Evolutionary conservation across 1,284 basidiomycete species (phyloP), one percentile per base, ranked within the genome.

Genomic region (Cutaneotrichosporon sp.): DNA sequence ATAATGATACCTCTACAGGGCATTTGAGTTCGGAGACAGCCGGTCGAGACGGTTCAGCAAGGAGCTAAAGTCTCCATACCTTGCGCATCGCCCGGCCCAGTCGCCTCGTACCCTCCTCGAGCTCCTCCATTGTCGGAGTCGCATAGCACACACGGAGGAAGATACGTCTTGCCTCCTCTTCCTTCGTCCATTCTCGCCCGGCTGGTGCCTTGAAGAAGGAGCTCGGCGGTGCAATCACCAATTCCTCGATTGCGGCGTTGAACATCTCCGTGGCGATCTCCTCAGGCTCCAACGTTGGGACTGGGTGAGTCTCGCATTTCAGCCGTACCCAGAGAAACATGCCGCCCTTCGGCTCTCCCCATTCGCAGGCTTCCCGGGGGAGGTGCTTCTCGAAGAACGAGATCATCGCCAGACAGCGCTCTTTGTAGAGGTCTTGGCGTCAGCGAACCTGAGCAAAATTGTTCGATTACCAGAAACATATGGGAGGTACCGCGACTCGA

Each of bases 311-410:
- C 49, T 67, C 68, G 47, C 63, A 55, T 47, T 61, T 61, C 26
- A 72, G 51, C 35, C 67, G 58, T 31, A 71, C 49, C 61, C 62
- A 71, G 57, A 68, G 51, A 63, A 71, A 71, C 70, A 72, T 72
- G 34, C 71, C 70, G 5, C 65, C 68, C 5, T 49, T 44, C 3
- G 60, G 52, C 17, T 49, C 42, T 10, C 66, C 62, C 48, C 63
- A 55, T 47, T 67, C 63, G 47, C 55, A 48, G 1, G 60, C n/a
- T n/a, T 49, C 48, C 7, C 44, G 5, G 2, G 66, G 65, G 17
- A 66, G 59, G 43, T 70, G 51, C 46, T 65, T 57, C 22, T 63
- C 54, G 31, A 71, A 60, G 3, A 62, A 47, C 19, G 37, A 31
- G 47, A 69, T 55, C 61, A 70, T 63, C 22, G 38, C 34, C 11